phyloP scores from a whole-genome alignment of 768 basidiomycete species.

The Leccinum arenicola region DNA sequence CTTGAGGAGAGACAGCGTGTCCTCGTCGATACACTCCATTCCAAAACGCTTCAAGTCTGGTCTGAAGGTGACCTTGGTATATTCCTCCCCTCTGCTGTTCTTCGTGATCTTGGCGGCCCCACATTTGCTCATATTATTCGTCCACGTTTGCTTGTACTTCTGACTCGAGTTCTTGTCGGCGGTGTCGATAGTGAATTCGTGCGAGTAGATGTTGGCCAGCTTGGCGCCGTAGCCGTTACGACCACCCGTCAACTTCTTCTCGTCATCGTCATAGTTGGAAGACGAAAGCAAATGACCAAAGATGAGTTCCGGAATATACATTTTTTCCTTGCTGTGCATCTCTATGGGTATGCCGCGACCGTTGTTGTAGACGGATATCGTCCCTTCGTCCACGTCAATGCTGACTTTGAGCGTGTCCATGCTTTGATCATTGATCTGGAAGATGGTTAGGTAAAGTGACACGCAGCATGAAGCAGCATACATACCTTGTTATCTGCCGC shows the following conservation, averaged over 20 bases:
- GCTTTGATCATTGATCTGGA: conserved; percentile 81
- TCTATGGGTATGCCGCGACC: conserved; percentile 96
- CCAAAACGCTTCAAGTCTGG: conserved; percentile 92
- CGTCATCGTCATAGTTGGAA: conserved; percentile 97
- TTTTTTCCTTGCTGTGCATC: conserved; percentile 88
- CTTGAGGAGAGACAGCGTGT: conserved; percentile 82
- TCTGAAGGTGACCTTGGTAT: conserved; percentile 87
- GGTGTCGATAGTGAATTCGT: conserved; percentile 93
- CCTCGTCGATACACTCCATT: conserved; percentile 88
- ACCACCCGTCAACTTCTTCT: conserved; percentile 98
- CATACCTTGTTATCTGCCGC: conserved; percentile 97
- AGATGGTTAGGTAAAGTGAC: not conserved
- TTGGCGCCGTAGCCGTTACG: conserved; percentile 99
- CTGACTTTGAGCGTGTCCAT: conserved; percentile 93
- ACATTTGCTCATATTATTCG: conserved; percentile 87
- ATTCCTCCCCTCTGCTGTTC: conserved; percentile 84
- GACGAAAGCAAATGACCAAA: conserved; percentile 94
- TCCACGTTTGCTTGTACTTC: conserved; percentile 96
- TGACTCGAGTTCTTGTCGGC: conserved; percentile 81
- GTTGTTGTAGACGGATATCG: conserved; percentile 94
- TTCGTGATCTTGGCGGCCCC: conserved; percentile 92
- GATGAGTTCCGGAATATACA: conserved; percentile 96
- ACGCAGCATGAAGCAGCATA: not conserved
- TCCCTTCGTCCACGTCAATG: conserved; percentile 79
- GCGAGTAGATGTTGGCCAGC: conserved; percentile 96